Base-by-base conservation (phyloP, 805 yeast genomes). In the Lipomyces kockii region DNA sequence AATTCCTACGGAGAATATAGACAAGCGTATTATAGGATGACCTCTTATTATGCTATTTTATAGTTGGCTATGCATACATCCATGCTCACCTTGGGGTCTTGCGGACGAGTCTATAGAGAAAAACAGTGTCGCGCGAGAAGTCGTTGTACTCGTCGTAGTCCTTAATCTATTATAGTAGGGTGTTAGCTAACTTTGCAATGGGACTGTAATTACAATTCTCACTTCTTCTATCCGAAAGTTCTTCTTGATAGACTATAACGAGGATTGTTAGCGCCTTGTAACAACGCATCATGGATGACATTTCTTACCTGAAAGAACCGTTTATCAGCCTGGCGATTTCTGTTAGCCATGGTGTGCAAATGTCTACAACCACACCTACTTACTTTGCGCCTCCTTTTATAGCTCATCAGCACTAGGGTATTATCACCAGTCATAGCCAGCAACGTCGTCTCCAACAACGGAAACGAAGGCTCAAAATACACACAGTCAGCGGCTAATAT, bases 401-500 rank as follows among this genome's bases (percentile, higher is more conserved):
- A 85, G n/a, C 84, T 78, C 86, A 86, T 83, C 58, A 85, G 66
- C 3, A 86, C 80, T 43, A 81, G 76, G 7, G 85, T 81, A 27
- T 80, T 81, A 5, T 75, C 70, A 25, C 63, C 67, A n/a, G 72
- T 61, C 22, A 86, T 71, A 66, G 84, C 85, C 46, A 84, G 66
- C 37, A 86, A 74, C 0, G 89, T 86, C 66, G 78, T 75, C 62
- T 83, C 85, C 51, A 86, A 73, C 53, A 85, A 72, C 3, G 86
- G 87, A 72, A 86, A 86, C 2, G 87, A 86, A 9, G 78, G 73
- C 71, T 85, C 89, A 34, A 83, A 77, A 66, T 86, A 86, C 14
- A 86, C 88, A 74, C 88, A 85, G 74, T 86, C 89, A 0, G 89
- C 89, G 4, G 88, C 89, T 29, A 86, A 73, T 2, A 86, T 76